Evolutionary conservation across 306 rosid genomes (phyloP), one percentile per base, ranked within the genome.

Genomic region (Trifolium fragiferum): DNA sequence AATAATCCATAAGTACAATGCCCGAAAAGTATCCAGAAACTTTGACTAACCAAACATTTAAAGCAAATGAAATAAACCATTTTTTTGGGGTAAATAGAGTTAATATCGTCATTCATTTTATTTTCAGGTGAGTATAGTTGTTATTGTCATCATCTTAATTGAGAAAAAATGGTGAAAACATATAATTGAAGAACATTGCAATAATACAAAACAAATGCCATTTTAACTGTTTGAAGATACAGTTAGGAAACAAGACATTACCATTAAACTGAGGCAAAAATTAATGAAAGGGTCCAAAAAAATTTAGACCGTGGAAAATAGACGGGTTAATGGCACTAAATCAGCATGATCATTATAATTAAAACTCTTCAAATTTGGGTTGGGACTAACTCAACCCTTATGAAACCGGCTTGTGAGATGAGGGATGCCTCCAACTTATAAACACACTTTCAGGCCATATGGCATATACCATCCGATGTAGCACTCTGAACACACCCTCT

Each of bases 1-100:
- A 75, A 23, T 59, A 19, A 78, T 40, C 50, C 80, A 55, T 41
- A 18, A 69, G 54, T 44, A 44, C 35, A 55, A 35, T 63, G 78
- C 23, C 78, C 44, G 4, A 53, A 75, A 75, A 63, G 57, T 70
- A 70, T 76, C 78, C 41, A 63, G 38, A 81, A 43, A 51, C 57
- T 43, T 62, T 30, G 35, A 69, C 81, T 53, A 49, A 32, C 38
- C 27, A 70, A 72, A 40, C 20, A 75, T 81, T 66, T 18, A 81
- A 66, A 68, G 30, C 76, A 49, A 49, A 68, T n/a, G 21, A 67
- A 54, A 32, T 74, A 50, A 23, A 25, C 47, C 69, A 15, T 50
- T 35, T 68, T 55, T 54, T 41, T 68, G 13, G 16, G 61, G 61
- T 14, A 10, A 58, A 55, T 32, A 43, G 63, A 55, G 57, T 41